Evolutionary conservation across 1,284 basidiomycete genomes (phyloP).

Genomic region (Pseudozyma sp.): DNA sequence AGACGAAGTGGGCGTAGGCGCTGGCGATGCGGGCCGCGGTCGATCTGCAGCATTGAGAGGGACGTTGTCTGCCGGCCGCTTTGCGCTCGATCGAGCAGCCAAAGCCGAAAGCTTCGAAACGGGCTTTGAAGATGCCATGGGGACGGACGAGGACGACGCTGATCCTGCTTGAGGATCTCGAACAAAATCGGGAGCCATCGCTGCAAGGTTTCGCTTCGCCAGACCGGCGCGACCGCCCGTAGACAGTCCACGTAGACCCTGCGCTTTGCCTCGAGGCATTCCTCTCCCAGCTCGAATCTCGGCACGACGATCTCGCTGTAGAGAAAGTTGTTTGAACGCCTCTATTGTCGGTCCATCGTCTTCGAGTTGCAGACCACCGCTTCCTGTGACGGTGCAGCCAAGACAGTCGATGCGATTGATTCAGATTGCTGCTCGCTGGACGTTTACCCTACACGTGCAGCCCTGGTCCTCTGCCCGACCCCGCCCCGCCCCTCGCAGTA

Average conservation of each 20-base stretch:
- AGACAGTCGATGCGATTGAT: constrained; percentile 12
- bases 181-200: constrained; percentile 38
- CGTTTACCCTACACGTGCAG: constrained; percentile 1
- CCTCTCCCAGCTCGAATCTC: constrained; percentile 38
- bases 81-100: constrained; percentile 43
- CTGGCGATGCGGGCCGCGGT: constrained; percentile 21
- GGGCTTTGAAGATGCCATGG: constrained; percentile 19
- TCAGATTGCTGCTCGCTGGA: constrained; percentile 16
- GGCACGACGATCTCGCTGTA: constrained; percentile 32
- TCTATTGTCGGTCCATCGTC: constrained; percentile 69
- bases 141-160: neutral
- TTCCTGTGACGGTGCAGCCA: constrained; percentile 19
- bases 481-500: constrained; percentile 9
- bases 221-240: constrained; percentile 48
- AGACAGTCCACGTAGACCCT: constrained; percentile 41
- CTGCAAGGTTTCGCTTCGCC: constrained; percentile 50
- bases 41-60: constrained; percentile 14
- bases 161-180: constrained; percentile 11
- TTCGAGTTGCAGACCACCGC: constrained; percentile 24
- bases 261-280: constrained; percentile 26
- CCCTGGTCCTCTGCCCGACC: constrained; percentile 20
- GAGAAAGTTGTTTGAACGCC: constrained; percentile 73
- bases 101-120: constrained; percentile 44
- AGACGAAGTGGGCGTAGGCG: constrained; percentile 11
- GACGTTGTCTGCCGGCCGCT: constrained; percentile 35